A percentile compares a stretch with the other conserved stretches of the same genome.
Conservation (phyloP, 176 grass and related monocot species). For the Eleusine coracana region DNA sequence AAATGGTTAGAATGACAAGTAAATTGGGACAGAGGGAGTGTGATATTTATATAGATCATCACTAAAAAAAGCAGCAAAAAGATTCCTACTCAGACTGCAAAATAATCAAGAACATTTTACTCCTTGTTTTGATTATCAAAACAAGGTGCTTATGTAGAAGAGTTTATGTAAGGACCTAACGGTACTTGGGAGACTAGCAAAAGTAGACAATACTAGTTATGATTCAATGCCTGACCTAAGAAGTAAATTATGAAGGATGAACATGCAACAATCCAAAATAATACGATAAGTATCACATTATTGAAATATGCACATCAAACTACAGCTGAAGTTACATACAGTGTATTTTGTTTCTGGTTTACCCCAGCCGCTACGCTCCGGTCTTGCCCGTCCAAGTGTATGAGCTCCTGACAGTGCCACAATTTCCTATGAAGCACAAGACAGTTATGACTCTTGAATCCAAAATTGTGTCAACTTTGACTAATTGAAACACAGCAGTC, state of each 20-base stretch:
- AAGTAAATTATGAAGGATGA: background rate
- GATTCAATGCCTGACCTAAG: background rate
- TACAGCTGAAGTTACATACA: constrained; percentile 50
- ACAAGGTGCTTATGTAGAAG: constrained; percentile 1
- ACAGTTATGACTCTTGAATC: constrained; percentile 26
- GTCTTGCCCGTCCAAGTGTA: constrained; percentile 89
- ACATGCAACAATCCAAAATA: constrained; percentile 8
- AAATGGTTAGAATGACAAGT: too few species aligned
- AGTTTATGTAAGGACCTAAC: background rate
- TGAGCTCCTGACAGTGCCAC: constrained; percentile 94
- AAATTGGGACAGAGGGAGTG: too few species aligned
- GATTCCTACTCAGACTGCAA: constrained; percentile 2
- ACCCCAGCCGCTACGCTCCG: constrained; percentile 95
- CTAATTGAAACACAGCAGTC: constrained; percentile 1
- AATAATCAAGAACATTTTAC: constrained; percentile 19
- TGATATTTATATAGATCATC: background rate
- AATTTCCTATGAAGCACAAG: constrained; percentile 67
- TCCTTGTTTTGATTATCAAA: background rate
- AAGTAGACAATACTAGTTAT: background rate
- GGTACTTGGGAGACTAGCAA: background rate
- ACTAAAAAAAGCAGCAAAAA: background rate
- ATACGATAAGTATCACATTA: background rate
- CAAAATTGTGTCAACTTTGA: background rate
- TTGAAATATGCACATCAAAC: constrained; percentile 5
- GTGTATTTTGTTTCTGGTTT: constrained; percentile 97